Evolutionary conservation across 352 stramenopile genomes (phyloP), one percentile per base, ranked within the genome.

Genomic region (Stramenopiles sp.): DNA sequence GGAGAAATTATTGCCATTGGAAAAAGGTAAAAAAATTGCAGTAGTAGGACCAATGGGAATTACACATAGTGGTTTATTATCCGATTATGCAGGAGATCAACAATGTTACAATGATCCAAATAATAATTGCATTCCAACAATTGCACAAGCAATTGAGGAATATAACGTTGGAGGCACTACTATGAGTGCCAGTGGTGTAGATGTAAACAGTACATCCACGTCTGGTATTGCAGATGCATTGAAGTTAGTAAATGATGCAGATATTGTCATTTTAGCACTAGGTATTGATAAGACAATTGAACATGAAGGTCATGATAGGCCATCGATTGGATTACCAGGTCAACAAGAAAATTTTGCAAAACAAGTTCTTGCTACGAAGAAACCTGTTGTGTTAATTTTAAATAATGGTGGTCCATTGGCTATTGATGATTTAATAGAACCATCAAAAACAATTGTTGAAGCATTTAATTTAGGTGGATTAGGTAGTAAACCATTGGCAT

Each of bases 41-140:
- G 86, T 97, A 13, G 80, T 95, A 32, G 92, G 92, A 7, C 92
- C 91, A 0, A 89, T 94, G 74, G 87, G 88, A 0, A 81, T 86
- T 13, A 84, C 88, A 0, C 84, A 84, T 0, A 83, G 85, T 31
- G 88, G 83, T 0, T 79, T 90, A 65, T 87, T 93, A 83, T 91
- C 89, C 7, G 94, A 92, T 79, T 97, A 94, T 85, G 85, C 88
- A 32, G 90, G 86, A 29, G 81, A 87, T 0, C 4, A 13, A 4
- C 38, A 4, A 53, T 4, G 38, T 53, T 13, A 4, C 13, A 13
- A 53, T 53, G 13, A 13, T 53, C 4, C 38, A 53, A 13, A 53
- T 13, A 13, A 13, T 53, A 13, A 4, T 13, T 53, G 38, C 38
- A 13, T 53, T 4, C 4, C 38, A 13, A 13, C 38, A 53, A 4